These are phyloP conservation scores for Fusarium coffeatum DNA, from an alignment of 2,329 filamentous ascomycete genomes.

Conservation along the genomic window DNA sequence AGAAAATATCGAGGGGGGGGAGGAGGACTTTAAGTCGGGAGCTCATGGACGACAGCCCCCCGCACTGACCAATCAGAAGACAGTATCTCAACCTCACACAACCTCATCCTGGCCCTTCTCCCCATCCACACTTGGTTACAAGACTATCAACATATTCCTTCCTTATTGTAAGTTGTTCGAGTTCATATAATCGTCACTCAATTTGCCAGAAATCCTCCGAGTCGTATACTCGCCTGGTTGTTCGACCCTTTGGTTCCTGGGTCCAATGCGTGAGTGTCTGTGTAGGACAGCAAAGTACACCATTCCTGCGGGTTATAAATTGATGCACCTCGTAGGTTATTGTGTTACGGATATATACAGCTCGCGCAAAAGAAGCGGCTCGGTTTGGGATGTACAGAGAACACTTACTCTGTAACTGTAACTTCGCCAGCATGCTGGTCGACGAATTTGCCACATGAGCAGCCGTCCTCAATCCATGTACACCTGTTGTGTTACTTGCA, in stretches of 20 bases:
- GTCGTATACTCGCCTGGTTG: not conserved
- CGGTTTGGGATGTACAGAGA: not conserved
- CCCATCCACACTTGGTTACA: constrained; percentile 5
- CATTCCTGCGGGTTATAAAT: no score
- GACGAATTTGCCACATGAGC: not conserved
- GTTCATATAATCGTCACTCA: not conserved
- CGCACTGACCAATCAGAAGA: constrained; percentile 36
- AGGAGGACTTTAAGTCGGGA: constrained; percentile 39
- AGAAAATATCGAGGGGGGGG: constrained; percentile 32
- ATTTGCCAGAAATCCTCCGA: not conserved
- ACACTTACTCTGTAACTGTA: not conserved
- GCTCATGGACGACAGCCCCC: constrained; percentile 23
- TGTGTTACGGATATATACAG: not conserved
- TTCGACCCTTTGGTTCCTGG: not conserved
- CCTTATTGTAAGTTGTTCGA: not conserved
- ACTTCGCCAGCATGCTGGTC: not conserved
- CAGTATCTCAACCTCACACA: constrained; percentile 35
- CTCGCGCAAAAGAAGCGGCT: not conserved
- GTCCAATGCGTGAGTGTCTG: not conserved
- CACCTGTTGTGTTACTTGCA: not conserved
- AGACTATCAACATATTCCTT: not conserved
- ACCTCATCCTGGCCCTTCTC: constrained; percentile 37
- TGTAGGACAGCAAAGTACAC: not conserved
- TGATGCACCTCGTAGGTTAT: not conserved
- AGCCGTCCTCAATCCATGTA: not conserved